These are phyloP conservation scores for Aspergillus cejpii DNA, from an alignment of 2,329 filamentous ascomycete genomes.

Conservation along the genomic window DNA sequence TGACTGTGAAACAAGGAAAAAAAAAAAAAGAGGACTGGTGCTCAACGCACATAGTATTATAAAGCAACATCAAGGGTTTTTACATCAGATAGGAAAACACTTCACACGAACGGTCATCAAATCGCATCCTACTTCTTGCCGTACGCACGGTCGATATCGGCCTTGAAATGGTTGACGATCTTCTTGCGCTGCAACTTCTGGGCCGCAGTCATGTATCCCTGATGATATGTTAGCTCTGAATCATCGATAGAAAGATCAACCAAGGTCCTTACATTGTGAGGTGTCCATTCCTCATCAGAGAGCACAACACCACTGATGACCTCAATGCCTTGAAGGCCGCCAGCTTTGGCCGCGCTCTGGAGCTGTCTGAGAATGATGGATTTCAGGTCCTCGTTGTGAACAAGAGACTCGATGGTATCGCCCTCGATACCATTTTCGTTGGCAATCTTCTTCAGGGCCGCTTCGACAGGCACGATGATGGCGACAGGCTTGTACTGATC, in stretches of 20 bases:
- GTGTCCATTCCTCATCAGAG: slow-evolving; percentile 43
- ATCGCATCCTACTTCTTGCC: slow-evolving; percentile 41
- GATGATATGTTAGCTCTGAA: slow-evolving; percentile 22
- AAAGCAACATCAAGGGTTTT: not conserved
- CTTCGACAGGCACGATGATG: slow-evolving; percentile 61
- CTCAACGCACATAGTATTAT: not conserved
- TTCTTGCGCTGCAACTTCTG: slow-evolving; percentile 67
- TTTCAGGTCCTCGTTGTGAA: slow-evolving; percentile 45
- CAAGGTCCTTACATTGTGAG: slow-evolving; percentile 33
- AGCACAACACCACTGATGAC: slow-evolving; percentile 42
- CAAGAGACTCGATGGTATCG: slow-evolving; percentile 59
- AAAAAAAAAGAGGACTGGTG: not conserved
- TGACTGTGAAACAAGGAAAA: not conserved
- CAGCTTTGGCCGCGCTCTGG: slow-evolving; percentile 32
- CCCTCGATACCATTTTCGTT: slow-evolving; percentile 56
- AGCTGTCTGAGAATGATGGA: slow-evolving; percentile 37
- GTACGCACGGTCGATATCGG: slow-evolving; percentile 57
- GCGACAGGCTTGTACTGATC: slow-evolving; percentile 73
- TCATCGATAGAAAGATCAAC: not conserved
- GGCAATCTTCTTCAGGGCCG: slow-evolving; percentile 51
- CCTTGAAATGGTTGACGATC: slow-evolving; percentile 56
- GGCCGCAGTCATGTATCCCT: slow-evolving; percentile 62
- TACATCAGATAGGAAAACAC: not conserved
- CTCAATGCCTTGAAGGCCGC: slow-evolving; percentile 37
- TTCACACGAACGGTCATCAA: not conserved